Evolutionary conservation across 352 stramenopile species (phyloP).

Genomic region (Phytophthora aleatoria): DNA sequence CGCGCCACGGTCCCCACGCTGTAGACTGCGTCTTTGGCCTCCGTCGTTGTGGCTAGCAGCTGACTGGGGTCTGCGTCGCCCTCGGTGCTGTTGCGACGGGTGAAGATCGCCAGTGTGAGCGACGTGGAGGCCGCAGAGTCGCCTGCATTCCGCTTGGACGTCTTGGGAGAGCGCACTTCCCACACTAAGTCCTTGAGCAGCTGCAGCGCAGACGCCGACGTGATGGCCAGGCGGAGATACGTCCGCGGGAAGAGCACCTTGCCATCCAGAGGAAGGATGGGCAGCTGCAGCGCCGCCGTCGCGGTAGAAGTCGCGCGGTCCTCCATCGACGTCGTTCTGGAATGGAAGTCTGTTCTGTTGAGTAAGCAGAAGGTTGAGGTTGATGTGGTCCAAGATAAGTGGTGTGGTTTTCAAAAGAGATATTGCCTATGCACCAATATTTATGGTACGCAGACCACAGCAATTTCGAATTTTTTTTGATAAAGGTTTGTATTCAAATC

Average conservation of each 20-base stretch:
- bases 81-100: constrained; percentile 39
- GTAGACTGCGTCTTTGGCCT: constrained; percentile 50
- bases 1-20: constrained; percentile 65
- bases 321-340: constrained; percentile 30
- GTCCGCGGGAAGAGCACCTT: constrained; percentile 80
- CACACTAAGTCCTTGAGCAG: constrained; percentile 82
- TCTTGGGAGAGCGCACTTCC: constrained; percentile 65
- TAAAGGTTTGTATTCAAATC: constrained; percentile 19
- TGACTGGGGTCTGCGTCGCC: constrained; percentile 12
- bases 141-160: constrained; percentile 29
- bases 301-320: constrained; percentile 24
- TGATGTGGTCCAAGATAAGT: constrained; percentile 3
- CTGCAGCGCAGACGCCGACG: constrained; percentile 61
- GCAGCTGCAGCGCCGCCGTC: constrained; percentile 45
- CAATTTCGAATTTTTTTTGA: not conserved
- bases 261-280: constrained; percentile 68
- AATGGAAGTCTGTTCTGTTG: constrained; percentile 23
- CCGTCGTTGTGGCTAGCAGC: constrained; percentile 23
- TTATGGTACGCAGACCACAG: no score
- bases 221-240: constrained; percentile 76
- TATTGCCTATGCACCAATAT: no score
- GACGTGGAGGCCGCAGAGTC: constrained; percentile 33
- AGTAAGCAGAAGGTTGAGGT: constrained; percentile 13
- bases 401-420: not conserved
- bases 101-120: constrained; percentile 71